Percentiles rank a stretch among this genome's conserved stretches.
These are phyloP conservation scores for Phytophthora pistaciae DNA, from an alignment of 352 stramenopile species.

Conservation along the genomic window DNA sequence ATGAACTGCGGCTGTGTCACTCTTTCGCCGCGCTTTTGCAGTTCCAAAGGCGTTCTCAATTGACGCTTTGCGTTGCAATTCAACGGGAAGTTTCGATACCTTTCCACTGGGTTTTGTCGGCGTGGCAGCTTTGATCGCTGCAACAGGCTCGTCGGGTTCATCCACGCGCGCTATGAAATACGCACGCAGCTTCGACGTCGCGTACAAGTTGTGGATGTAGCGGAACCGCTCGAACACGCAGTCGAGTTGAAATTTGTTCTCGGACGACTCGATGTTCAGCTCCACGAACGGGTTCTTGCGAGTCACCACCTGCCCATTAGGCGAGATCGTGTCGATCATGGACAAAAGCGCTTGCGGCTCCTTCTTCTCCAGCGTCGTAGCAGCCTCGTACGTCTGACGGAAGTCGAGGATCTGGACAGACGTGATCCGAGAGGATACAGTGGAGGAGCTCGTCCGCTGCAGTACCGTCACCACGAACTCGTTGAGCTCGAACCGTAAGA, in stretches of 20 bases:
- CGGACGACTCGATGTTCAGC: slow-evolving; percentile 64
- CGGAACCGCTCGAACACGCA: slow-evolving; percentile 71
- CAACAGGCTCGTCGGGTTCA: not conserved
- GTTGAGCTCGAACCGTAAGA: slow-evolving; percentile 76
- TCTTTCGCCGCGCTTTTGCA: slow-evolving; percentile 21
- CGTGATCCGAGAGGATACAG: slow-evolving; percentile 62
- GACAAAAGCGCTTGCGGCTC: slow-evolving; percentile 38
- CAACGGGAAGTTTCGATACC: slow-evolving; percentile 12
- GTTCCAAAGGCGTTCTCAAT: slow-evolving; percentile 27
- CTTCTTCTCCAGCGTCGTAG: slow-evolving; percentile 22
- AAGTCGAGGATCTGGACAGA: slow-evolving; percentile 79
- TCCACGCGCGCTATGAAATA: slow-evolving; percentile 56
- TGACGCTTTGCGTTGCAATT: slow-evolving; percentile 29
- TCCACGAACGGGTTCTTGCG: slow-evolving; percentile 49
- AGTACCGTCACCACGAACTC: slow-evolving; percentile 74
- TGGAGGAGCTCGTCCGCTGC: slow-evolving; percentile 59
- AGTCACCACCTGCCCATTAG: slow-evolving; percentile 12
- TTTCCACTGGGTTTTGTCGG: slow-evolving; percentile 25
- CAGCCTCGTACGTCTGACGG: slow-evolving; percentile 43
- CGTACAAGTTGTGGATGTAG: slow-evolving; percentile 79
- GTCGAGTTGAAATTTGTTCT: slow-evolving; percentile 62
- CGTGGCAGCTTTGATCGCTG: slow-evolving; percentile 6
- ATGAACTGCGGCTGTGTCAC: slow-evolving; percentile 3
- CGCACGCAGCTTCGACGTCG: slow-evolving; percentile 65
- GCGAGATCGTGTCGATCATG: slow-evolving; percentile 22